These are phyloP conservation scores for Trichoderma asperellum DNA, from an alignment of 2,329 filamentous ascomycete genomes.

Conservation along the genomic window DNA sequence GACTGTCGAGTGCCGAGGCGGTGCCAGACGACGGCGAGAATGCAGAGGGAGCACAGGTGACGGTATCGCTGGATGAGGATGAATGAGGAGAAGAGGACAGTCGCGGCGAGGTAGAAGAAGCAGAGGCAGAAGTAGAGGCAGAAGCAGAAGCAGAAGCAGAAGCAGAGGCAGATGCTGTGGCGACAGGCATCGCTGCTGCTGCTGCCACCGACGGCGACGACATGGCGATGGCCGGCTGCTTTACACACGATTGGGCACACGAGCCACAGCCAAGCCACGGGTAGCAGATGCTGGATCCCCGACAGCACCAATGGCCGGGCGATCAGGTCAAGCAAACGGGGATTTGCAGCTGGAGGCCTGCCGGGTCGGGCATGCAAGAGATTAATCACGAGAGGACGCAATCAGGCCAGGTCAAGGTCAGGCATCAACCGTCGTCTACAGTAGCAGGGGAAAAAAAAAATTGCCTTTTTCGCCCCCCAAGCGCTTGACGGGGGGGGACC, in stretches of 20 bases:
- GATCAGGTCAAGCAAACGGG: background rate
- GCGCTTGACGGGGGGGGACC: slow-evolving; percentile 1
- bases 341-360: slow-evolving; percentile 10
- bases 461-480: background rate
- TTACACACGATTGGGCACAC: slow-evolving; percentile 13
- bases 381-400: slow-evolving; percentile 22
- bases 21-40: background rate
- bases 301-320: slow-evolving; percentile 17
- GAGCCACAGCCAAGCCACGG: slow-evolving; percentile 13
- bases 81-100: background rate
- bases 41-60: background rate
- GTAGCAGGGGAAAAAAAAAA: background rate
- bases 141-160: background rate
- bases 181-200: slow-evolving; percentile 10
- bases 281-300: slow-evolving; percentile 18
- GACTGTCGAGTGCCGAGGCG: background rate
- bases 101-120: slow-evolving; percentile 5
- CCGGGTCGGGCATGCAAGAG: slow-evolving; percentile 1
- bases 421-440: background rate
- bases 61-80: slow-evolving; percentile 10
- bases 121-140: background rate
- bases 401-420: slow-evolving; percentile 11
- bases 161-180: slow-evolving; percentile 8
- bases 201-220: slow-evolving; percentile 16
- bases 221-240: slow-evolving; percentile 19